Evolutionary conservation across 768 basidiomycete genomes (phyloP), one percentile per base, ranked within the genome.

Genomic region (Trametes sanguinea): DNA sequence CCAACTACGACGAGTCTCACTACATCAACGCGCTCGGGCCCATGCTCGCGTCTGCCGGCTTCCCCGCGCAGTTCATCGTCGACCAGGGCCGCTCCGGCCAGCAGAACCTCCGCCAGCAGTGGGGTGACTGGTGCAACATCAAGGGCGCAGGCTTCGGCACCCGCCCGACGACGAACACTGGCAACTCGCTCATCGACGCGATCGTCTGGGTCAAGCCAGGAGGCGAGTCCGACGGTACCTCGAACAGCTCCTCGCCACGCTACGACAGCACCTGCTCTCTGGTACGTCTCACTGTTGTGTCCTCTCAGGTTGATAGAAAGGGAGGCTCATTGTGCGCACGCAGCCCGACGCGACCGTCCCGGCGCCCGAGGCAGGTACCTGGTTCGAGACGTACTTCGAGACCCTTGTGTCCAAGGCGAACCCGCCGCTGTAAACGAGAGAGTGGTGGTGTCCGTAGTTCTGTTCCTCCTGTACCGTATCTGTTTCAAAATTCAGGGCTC

Each of bases 81-180:
- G 86, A 87, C 74, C 85, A 86, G 76, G 82, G 83, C 60, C 85
- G 86, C 60, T 81, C 84, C 42, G 86, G 86, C 71, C 77, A 78
- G 17, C 85, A 87, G 75, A 81, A 84, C 75, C 77, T 87, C 73
- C 83, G 85, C 54, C 70, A 77, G 29, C 71, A 76, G 64, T 86
- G 85, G 85, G 85, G 85, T 66, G 82, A 87, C 75, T 88, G 74
- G 73, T 86, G 85, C 80, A 88, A 88, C 71, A 82, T 88, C 69
- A 80, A 81, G 68, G 80, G 80, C 66, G 82, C 85, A 56, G 86
- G 85, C 60, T 87, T 86, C 72, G 86, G 86, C 59, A 80, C 75
- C 47, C 84, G 76, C 56, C 85, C 85, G 35, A 86, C 86, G 42
- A 76, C 76, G 57, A 81, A 74, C 78, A 85, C 85, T 22, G 81